Evolutionary conservation across 2,329 filamentous ascomycete species (phyloP).

Genomic region (Arthrobotrys sinensis): DNA sequence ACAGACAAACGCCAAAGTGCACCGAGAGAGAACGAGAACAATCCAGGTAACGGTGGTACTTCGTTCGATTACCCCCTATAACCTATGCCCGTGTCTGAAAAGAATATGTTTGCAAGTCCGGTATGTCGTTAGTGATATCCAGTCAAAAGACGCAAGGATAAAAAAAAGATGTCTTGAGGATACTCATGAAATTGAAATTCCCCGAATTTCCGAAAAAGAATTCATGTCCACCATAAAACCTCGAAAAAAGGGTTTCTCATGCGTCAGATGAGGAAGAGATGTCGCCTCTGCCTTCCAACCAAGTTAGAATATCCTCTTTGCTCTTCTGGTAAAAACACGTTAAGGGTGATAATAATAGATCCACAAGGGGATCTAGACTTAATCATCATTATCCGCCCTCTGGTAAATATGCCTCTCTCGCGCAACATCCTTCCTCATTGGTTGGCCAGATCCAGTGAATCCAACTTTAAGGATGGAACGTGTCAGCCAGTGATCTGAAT

Average conservation of each 20-base stretch:
- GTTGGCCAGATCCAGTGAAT: conserved; percentile 93
- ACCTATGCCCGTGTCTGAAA: conserved; percentile 46
- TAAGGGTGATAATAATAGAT: conserved; percentile 47
- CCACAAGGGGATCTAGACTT: conserved; percentile 52
- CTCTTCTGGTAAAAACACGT: conserved; percentile 33
- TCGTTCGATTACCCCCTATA: conserved; percentile 23
- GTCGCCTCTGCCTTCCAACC: conserved; percentile 55
- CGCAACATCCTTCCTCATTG: conserved; percentile 89
- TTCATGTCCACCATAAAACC: conserved; percentile 12
- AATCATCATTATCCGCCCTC: conserved; percentile 79
- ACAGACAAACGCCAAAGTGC: conserved; percentile 25
- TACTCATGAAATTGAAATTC: conserved; percentile 58
- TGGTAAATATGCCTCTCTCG: conserved; percentile 87
- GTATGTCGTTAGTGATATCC: conserved; percentile 60
- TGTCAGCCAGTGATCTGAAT: conserved; percentile 17
- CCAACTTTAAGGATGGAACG: conserved; percentile 76
- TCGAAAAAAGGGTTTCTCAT: conserved; percentile 25
- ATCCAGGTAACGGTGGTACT: conserved; percentile 35
- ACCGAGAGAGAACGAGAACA: conserved; percentile 22
- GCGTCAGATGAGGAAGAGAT: conserved; percentile 40
- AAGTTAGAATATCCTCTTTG: conserved; percentile 61
- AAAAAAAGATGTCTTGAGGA: conserved; percentile 60
- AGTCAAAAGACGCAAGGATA: conserved; percentile 53
- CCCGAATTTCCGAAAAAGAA: conserved; percentile 15
- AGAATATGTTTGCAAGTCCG: conserved; percentile 46